Conservation (phyloP, 192 early-diverging fungal genomes). For the Gigaspora rosea region DNA sequence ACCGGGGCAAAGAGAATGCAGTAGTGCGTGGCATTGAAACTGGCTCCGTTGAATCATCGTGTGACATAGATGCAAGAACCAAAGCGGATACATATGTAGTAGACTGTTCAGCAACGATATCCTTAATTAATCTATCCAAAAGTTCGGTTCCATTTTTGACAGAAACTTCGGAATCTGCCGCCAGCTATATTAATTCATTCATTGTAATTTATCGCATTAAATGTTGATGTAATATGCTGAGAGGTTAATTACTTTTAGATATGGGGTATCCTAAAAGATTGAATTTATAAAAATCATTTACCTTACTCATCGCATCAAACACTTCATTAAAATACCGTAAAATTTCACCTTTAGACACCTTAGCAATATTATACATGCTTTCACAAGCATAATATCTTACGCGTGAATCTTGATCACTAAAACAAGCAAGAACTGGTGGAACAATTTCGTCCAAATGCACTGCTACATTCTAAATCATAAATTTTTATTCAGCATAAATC, state of each 20-base stretch:
- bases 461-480: constrained; percentile 50
- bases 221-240: not conserved
- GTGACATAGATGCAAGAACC: constrained; percentile 14
- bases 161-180: constrained; percentile 84
- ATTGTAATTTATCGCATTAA: not conserved
- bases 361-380: constrained; percentile 97
- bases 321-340: constrained; percentile 94
- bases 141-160: constrained; percentile 96
- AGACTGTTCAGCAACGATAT: constrained; percentile 92
- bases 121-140: constrained; percentile 92
- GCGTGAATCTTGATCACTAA: constrained; percentile 86
- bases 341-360: constrained; percentile 88
- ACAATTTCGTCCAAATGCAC: constrained; percentile 77
- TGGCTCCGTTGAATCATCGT: constrained; percentile 41
- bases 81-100: constrained; percentile 64
- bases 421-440: constrained; percentile 92
- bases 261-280: constrained; percentile 7
- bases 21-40: constrained; percentile 58
- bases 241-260: not conserved
- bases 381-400: constrained; percentile 99
- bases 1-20: constrained; percentile 88
- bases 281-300: constrained; percentile 40
- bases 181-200: constrained; percentile 53
- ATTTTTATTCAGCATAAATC: not conserved
- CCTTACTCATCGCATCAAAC: constrained; percentile 94